Conservation (phyloP, 805 yeast species). For the Diddensiella santjacobensis region DNA sequence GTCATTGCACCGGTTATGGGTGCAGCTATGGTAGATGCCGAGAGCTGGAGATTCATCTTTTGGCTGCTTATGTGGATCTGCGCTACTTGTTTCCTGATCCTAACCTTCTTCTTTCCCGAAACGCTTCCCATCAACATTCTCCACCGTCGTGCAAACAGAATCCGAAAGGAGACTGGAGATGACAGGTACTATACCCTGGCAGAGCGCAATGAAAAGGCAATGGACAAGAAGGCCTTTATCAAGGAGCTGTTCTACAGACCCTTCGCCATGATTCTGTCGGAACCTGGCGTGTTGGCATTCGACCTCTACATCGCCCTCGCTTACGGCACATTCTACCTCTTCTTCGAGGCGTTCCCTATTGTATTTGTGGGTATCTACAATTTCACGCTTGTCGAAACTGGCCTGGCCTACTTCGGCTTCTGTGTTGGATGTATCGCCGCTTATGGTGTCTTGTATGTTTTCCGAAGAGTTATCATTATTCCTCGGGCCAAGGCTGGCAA, state of each 20-base stretch:
- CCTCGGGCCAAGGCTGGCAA: conserved; percentile 15
- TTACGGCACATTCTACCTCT: conserved; percentile 52
- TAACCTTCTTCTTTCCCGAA: conserved; percentile 10
- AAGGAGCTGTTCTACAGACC: conserved; percentile 36
- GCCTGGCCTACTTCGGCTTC: conserved; percentile 47
- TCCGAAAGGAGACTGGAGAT: conserved; percentile 50
- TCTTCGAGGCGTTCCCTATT: conserved; percentile 61
- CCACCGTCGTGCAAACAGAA: conserved; percentile 9
- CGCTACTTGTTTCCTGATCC: conserved; percentile 37
- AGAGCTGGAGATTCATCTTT: conserved; percentile 52
- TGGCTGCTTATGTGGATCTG: conserved; percentile 45
- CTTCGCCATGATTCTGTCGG: conserved; percentile 43
- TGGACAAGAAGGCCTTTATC: not conserved
- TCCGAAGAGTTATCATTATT: conserved; percentile 9
- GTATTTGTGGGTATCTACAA: conserved; percentile 44
- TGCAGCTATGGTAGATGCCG: conserved; percentile 43
- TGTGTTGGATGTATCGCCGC: conserved; percentile 46
- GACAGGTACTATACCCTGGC: conserved; percentile 15
- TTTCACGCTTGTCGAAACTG: conserved; percentile 47
- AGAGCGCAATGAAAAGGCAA: conserved; percentile 2
- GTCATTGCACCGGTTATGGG: conserved; percentile 56
- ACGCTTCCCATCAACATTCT: conserved; percentile 8
- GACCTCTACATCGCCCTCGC: conserved; percentile 49
- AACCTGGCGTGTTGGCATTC: conserved; percentile 55
- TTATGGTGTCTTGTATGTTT: conserved; percentile 16